Conservation (phyloP, 306 rosid species). For the Vigna reflexopilosa region DNA sequence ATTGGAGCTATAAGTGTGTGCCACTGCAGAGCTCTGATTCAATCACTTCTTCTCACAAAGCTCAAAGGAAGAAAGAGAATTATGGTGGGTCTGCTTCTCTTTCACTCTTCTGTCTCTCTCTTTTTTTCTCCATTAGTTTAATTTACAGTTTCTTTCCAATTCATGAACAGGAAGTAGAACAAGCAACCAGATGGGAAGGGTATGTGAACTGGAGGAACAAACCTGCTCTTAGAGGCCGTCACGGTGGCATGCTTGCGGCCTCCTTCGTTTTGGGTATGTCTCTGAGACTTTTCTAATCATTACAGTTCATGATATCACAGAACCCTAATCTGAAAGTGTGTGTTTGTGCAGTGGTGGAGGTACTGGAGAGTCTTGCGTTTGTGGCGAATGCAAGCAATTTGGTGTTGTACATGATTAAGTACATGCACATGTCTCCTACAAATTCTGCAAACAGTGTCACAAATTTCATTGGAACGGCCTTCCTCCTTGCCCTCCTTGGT, state of each 20-base stretch:
- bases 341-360: conserved; percentile 69
- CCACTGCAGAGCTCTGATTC: too few relatives aligned
- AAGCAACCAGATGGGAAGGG: conserved; percentile 71
- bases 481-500: conserved; percentile 94
- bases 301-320: too few relatives aligned
- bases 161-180: conserved; percentile 52
- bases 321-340: not conserved
- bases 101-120: not conserved
- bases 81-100: conserved; percentile 46
- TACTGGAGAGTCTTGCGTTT: conserved; percentile 88
- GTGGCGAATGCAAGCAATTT: conserved; percentile 95
- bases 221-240: conserved; percentile 73
- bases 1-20: too few relatives aligned
- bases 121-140: not conserved
- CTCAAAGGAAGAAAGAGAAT: conserved; percentile 4
- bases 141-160: not conserved
- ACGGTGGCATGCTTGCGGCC: conserved; percentile 93
- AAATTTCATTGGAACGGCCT: conserved; percentile 94
- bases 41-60: conserved; percentile 42
- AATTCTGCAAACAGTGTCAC: conserved; percentile 92
- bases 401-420: conserved; percentile 65
- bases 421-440: conserved; percentile 85
- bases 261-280: conserved; percentile 80
- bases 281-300: not conserved
- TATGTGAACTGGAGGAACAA: conserved; percentile 83